Conservation (phyloP, 108 stramenopile genomes). For the Conticribra guillardii region DNA sequence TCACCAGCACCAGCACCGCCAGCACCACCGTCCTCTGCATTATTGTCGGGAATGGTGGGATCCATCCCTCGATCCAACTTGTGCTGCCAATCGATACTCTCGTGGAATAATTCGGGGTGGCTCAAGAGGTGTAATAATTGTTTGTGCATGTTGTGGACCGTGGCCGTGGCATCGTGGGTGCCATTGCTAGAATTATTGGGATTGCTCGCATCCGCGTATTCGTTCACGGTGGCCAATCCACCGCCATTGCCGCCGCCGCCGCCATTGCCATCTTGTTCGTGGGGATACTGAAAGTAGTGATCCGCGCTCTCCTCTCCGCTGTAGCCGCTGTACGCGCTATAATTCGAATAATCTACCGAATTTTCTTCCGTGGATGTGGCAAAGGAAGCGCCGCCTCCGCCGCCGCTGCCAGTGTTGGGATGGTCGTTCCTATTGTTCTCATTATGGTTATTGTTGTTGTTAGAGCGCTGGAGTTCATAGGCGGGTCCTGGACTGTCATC, state of each 20-base stretch:
- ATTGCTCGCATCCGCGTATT: background rate
- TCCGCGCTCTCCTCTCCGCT: slow-evolving; percentile 2
- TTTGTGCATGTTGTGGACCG: slow-evolving; percentile 78
- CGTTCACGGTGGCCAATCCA: background rate
- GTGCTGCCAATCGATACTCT: slow-evolving; percentile 54
- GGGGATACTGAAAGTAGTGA: background rate
- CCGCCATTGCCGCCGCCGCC: too few relatives aligned
- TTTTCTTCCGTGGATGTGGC: background rate
- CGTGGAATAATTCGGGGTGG: slow-evolving; percentile 80
- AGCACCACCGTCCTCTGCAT: background rate
- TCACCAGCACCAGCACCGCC: too few relatives aligned
- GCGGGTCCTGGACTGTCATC: background rate
- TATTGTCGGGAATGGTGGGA: slow-evolving; percentile 44
- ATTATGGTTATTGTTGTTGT: background rate
- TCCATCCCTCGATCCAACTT: slow-evolving; percentile 31
- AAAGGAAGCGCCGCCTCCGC: background rate
- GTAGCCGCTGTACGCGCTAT: background rate
- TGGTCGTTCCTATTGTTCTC: background rate
- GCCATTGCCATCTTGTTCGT: background rate
- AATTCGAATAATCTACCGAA: background rate
- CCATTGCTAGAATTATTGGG: background rate
- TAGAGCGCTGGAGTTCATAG: background rate
- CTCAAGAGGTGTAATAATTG: slow-evolving; percentile 70
- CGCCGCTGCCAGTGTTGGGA: background rate
- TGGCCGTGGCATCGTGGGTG: slow-evolving; percentile 60